Conservation (phyloP, 768 basidiomycete genomes). For the Termitomyces titanicus region DNA sequence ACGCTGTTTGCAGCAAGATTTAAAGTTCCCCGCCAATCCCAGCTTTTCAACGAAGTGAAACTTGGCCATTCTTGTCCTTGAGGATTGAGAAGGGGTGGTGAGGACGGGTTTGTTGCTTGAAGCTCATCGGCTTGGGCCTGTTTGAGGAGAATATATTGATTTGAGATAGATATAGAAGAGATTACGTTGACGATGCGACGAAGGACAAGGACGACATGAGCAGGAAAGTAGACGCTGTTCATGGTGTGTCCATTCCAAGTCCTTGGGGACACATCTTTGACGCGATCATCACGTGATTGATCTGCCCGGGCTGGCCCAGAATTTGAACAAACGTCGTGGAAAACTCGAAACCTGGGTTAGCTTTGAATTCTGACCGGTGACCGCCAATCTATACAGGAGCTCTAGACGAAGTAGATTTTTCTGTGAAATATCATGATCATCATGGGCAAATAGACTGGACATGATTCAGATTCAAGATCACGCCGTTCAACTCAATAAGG, state of each 20-base stretch:
- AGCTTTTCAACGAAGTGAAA: slow-evolving; percentile 21
- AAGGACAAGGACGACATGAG: slow-evolving; percentile 56
- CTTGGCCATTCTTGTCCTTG: slow-evolving; percentile 25
- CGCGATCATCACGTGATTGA: slow-evolving; percentile 9
- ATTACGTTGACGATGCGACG: slow-evolving; percentile 66
- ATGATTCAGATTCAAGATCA: neutral
- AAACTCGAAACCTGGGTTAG: too few relatives aligned
- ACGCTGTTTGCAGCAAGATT: neutral
- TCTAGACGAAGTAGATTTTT: neutral
- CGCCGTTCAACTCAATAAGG: too few relatives aligned
- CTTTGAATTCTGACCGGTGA: too few relatives aligned
- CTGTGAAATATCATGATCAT: neutral
- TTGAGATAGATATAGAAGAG: slow-evolving; percentile 66
- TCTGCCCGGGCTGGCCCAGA: too few relatives aligned
- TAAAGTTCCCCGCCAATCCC: slow-evolving; percentile 18
- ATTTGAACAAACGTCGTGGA: too few relatives aligned
- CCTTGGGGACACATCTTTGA: slow-evolving; percentile 6
- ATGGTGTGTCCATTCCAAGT: slow-evolving; percentile 18
- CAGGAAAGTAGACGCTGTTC: slow-evolving; percentile 49
- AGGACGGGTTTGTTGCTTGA: slow-evolving; percentile 2
- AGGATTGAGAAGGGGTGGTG: slow-evolving; percentile 11
- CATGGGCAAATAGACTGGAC: neutral
- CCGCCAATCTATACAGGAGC: neutral
- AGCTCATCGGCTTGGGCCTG: slow-evolving; percentile 15
- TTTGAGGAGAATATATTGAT: slow-evolving; percentile 48